These are phyloP conservation scores for Penstemon newberryi DNA, from an alignment of 257 asterid genomes.

Conservation along the genomic window DNA sequence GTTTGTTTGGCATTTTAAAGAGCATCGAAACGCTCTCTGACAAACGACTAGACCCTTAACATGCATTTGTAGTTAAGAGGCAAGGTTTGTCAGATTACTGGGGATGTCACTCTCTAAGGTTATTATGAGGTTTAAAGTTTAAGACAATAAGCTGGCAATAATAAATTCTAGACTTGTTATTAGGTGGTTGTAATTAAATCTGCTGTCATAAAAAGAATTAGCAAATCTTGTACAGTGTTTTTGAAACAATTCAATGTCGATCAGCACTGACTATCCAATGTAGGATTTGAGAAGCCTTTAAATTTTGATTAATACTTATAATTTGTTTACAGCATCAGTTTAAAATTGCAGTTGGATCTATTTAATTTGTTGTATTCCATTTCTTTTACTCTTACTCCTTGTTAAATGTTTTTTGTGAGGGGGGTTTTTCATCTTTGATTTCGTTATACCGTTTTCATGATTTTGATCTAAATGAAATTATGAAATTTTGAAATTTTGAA, in stretches of 20 bases:
- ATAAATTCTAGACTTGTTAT: slow-evolving; percentile 29
- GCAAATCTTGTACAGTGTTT: slow-evolving; percentile 42
- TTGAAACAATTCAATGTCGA: slow-evolving; percentile 47
- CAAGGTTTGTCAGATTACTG: no score
- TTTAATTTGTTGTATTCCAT: no score
- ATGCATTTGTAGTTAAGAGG: no score
- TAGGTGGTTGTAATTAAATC: slow-evolving; percentile 36
- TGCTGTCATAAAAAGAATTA: slow-evolving; percentile 37
- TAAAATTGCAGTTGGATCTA: no score
- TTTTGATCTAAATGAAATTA: background rate
- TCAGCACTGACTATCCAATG: slow-evolving; percentile 7
- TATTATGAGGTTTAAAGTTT: no score
- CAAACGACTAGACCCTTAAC: no score
- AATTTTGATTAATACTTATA: background rate
- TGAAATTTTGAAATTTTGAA: no score
- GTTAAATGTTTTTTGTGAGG: background rate
- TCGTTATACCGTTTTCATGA: no score
- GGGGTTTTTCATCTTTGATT: no score
- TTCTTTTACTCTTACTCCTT: background rate
- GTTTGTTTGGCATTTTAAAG: no score
- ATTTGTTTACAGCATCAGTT: background rate
- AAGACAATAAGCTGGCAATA: slow-evolving; percentile 40
- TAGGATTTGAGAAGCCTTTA: background rate
- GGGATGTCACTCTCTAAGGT: no score
- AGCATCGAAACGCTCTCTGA: no score